A percentile compares a stretch with the other conserved stretches of the same genome.
Evolutionary conservation across 108 stramenopile species (phyloP).

Genomic region (Skeletonema tropicum): DNA sequence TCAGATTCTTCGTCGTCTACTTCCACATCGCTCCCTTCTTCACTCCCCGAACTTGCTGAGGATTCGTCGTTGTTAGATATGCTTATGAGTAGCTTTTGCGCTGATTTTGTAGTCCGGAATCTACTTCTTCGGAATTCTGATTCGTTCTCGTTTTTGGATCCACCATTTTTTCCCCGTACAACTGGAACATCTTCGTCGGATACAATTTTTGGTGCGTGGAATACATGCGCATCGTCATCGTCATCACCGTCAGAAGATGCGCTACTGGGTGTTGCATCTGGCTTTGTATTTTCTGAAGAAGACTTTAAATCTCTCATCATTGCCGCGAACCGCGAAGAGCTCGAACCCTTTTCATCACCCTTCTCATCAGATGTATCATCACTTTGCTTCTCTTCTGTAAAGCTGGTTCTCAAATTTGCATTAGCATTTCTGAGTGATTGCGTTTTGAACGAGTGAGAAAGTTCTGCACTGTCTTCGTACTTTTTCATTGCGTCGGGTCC

Average conservation of each 20-base stretch:
- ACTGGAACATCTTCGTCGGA: neutral
- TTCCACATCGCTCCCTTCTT: neutral
- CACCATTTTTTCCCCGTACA: neutral
- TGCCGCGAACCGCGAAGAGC: constrained; percentile 18
- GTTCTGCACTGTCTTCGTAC: neutral
- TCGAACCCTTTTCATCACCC: neutral
- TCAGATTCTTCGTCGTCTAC: constrained; percentile 6
- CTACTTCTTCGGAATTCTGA: neutral
- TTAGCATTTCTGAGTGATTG: constrained; percentile 14
- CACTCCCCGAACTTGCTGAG: neutral
- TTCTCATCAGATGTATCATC: neutral
- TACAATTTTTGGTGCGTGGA: constrained; percentile 24
- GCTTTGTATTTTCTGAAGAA: neutral
- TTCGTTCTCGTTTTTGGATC: neutral
- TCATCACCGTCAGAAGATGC: neutral
- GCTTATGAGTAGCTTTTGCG: neutral
- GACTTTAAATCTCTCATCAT: constrained; percentile 25
- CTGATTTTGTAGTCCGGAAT: constrained; percentile 6
- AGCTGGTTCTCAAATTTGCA: constrained; percentile 2
- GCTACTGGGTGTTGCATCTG: neutral
- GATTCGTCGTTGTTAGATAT: neutral
- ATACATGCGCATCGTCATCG: constrained; percentile 22
- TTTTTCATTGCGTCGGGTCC: neutral
- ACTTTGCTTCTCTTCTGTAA: neutral
- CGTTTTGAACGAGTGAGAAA: constrained; percentile 7